Base-by-base conservation (phyloP, 1,139 yeast genomes). In the Pichia sp. region DNA sequence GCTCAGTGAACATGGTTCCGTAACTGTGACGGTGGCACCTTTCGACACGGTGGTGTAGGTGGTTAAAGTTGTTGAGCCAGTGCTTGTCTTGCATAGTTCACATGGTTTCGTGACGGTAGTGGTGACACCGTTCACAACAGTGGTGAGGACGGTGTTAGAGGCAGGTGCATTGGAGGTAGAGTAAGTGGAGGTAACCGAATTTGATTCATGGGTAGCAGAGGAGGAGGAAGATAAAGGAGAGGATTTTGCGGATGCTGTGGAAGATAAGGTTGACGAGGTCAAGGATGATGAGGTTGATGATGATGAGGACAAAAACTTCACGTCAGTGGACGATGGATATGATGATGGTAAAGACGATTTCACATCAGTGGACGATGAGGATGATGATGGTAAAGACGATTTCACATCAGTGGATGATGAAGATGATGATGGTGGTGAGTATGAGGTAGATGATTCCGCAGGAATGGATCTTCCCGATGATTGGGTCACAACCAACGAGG, bases 41-140 rank as follows among this genome's bases (percentile, higher is more conserved):
- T 53, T 32, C 13, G 38, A n/a, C 23, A 51, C 55, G 13, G 61
- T 55, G 11, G 55, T 51, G 44, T 50, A 40, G 13, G 55, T 49
- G n/a, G 57, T 54, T 40, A 45, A 51, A 10, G 49, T 32, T 1
- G 50, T 47, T 23, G 36, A 36, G 15, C 7, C 40, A 7, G 15
- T 13, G 10, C 15, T 13, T 36, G 40, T 36, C 15, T 36, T 36
- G 40, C 40, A 36, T 36, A 11, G 10, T 13, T 36, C 40, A 13
- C 40, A 57, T 48, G 59, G 56, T 29, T 49, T 58, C 43, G 54
- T 54, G 23, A 58, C 54, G 3, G 60, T 57, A 5, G 36, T 30
- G 8, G 60, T 58, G 31, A 42, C 47, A 44, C 56, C 59, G 11
- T 53, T 41, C 8, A 42, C 52, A 10, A 59, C 57, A 6, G 59